Conservation (phyloP, 2,329 filamentous ascomycete species). For the Thielaviopsis ethacetica region DNA sequence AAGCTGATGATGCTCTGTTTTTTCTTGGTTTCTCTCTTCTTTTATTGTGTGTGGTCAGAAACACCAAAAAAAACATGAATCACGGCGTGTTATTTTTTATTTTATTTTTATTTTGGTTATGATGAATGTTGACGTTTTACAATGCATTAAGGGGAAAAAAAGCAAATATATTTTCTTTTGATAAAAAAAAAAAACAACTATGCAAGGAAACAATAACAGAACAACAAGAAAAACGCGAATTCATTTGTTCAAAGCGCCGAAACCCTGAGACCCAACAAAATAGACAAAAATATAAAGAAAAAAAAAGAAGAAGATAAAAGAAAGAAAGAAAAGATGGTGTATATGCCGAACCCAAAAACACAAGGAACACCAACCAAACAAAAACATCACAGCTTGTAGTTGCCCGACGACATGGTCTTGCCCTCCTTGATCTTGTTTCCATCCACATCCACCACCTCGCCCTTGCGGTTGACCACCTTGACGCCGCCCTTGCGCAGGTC, state of each 20-base stretch:
- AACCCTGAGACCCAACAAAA: background rate
- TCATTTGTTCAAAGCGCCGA: no score
- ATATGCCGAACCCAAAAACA: no score
- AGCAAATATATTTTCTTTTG: background rate
- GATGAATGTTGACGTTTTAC: no score
- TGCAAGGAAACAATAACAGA: background rate
- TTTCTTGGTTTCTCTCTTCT: no score
- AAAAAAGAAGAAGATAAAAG: background rate
- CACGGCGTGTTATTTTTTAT: background rate
- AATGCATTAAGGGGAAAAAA: background rate
- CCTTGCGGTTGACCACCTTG: slow-evolving; percentile 81
- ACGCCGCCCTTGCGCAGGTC: slow-evolving; percentile 73
- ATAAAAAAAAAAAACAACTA: slow-evolving; percentile 4
- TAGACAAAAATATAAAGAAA: background rate
- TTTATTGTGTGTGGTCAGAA: no score
- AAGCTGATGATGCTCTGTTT: no score
- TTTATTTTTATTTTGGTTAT: background rate
- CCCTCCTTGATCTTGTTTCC: slow-evolving; percentile 53
- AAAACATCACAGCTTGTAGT: slow-evolving; percentile 38
- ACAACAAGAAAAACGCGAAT: background rate
- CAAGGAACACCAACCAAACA: no score
- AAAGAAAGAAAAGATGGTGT: background rate
- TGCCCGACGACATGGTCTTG: slow-evolving; percentile 35
- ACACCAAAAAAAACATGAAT: no score
- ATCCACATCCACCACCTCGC: slow-evolving; percentile 67